Conservation (phyloP, 768 basidiomycete genomes). For the Boletus vermiculosoides region DNA sequence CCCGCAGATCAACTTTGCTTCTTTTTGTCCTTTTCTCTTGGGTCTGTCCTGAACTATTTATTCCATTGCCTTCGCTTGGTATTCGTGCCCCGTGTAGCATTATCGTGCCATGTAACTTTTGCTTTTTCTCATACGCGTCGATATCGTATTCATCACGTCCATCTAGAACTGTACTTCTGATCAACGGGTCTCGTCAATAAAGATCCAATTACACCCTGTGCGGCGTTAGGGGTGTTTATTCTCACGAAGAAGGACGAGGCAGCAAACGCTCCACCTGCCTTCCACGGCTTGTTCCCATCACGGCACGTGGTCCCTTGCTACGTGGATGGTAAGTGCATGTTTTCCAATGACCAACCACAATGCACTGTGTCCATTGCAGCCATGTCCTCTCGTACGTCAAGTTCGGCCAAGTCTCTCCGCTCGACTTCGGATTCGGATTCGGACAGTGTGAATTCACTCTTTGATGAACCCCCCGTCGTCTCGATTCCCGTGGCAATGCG, state of each 20-base stretch:
- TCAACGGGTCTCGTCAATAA: background rate
- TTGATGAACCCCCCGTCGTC: constrained; percentile 40
- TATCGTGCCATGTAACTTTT: background rate
- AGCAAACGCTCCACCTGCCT: background rate
- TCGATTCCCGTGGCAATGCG: constrained; percentile 29
- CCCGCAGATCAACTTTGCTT: background rate
- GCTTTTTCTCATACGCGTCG: background rate
- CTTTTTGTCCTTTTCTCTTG: too few relatives aligned
- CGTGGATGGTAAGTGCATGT: constrained; percentile 8
- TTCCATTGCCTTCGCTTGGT: too few relatives aligned
- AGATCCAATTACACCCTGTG: background rate
- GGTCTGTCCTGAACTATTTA: too few relatives aligned
- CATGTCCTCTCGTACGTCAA: constrained; percentile 8
- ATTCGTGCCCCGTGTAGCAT: background rate
- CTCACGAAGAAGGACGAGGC: constrained; percentile 17
- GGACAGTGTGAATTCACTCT: constrained; percentile 44
- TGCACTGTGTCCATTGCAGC: background rate
- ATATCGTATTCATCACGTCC: background rate
- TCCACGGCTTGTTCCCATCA: constrained; percentile 5
- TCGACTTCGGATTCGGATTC: constrained; percentile 16
- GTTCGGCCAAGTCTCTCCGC: background rate
- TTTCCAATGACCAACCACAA: background rate
- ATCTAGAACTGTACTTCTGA: background rate
- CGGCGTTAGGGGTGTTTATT: constrained; percentile 12
- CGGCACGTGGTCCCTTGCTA: background rate